Evolutionary conservation across 306 rosid species (phyloP), one percentile per base, ranked within the genome.

Genomic region (Cicer judaicum): DNA sequence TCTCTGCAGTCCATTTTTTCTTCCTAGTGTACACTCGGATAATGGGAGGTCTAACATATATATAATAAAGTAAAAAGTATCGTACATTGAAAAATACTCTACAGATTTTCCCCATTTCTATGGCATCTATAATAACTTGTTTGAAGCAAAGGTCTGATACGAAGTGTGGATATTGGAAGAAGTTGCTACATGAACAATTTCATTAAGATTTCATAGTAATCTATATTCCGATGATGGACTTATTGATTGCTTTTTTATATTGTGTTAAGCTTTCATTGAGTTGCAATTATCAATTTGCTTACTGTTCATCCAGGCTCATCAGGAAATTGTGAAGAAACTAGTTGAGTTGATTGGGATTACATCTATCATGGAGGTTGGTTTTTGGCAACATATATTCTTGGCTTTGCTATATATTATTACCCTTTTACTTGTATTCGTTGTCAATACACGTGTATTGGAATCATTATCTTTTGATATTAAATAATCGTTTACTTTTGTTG

Each of bases 291-390:
- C 48, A 29, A 61, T 64, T 64, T 71, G 68, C 76, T 83, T 74
- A 83, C 41, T 59, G 43, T 61, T 76, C 64, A 36, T 86, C 71
- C 88, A 94, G 99, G 91, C 89, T 43, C 96, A 92, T 85, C 95
- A 80, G 64, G 96, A 82, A 56, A 86, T 92, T 82, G 85, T 94
- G 64, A 87, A 80, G 87, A 94, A 87, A 84, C 96, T 94, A 57
- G 97, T 92, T 73, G 99, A 94, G 68, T 85, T 94, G 90, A 88
- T 94, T 82, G 99, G 99, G 87, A 90, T 92, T 80, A 94, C 99
- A 73, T 94, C 99, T 78, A 84, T 94, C 75, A 94, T 94, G 99
- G 99, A 94, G 99, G 99, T 94, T 84, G 67, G 89, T 86, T 85
- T 52, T 72, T 76, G 63, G 38, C 74, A 57, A 62, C 44, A 39